Base-by-base conservation (phyloP, 2,329 filamentous ascomycete genomes). In the Alternaria sp. region DNA sequence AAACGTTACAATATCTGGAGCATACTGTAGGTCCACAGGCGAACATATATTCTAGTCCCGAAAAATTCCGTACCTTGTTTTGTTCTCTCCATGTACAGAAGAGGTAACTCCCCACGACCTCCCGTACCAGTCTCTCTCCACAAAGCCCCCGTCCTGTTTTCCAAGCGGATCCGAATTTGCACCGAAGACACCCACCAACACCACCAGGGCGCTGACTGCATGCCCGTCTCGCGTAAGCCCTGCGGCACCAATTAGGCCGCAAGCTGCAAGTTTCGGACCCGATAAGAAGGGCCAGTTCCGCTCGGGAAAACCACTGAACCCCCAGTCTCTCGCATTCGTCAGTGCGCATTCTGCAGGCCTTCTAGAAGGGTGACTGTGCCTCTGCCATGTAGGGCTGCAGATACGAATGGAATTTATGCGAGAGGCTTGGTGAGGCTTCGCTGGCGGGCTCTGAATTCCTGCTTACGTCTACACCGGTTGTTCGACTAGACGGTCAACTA, bases 321-420 rank as follows among this genome's bases (percentile, higher is more conserved):
- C 17, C 17, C 17, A 26, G 3, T 14, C 33, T 28, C 34, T 39
- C 31, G 29, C 14, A 17, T 26, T 10, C 3, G 31, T 51, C 39
- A 21, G 37, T 42, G 44, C 37, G 46, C 34, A 17, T 56, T 56
- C 46, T 23, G 14, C 13, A 40, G 31, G 31, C 9, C 23, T 50
- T 51, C 45, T 44, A 56, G 53, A 56, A 39, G 5, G 45, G 31
- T 45, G 33, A 24, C 46, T 51, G 51, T 29, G 9, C 24, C n/a
- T 24, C 23, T 14, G n/a, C 13, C 13, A 50, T 24, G 28, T 50
- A 36, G 28, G 26, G 44, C 46, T 37, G 46, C 31, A 50, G 21
- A 50, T 37, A 37, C 46, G 21, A 37, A 50, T 17, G 34, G 11
- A 10, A 17, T n/a, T 13, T 21, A n/a, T 17, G 13, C 14, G 6